Conservation (phyloP, 148 eudicot species). For the Spergularia marina region DNA sequence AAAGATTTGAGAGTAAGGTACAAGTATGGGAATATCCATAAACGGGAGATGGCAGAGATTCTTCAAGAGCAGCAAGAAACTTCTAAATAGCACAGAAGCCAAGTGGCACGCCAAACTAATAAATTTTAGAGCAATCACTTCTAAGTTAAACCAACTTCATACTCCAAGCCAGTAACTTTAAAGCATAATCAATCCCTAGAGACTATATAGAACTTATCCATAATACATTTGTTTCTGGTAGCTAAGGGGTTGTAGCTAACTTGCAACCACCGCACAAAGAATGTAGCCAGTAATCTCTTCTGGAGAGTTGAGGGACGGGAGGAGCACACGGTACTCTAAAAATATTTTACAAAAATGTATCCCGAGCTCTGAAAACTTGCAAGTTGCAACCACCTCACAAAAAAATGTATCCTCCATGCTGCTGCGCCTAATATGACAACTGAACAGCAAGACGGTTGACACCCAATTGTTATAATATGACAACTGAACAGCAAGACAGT, state of each 20-base stretch:
- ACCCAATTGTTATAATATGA: too few species aligned
- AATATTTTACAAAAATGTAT: neutral
- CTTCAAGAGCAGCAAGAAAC: neutral
- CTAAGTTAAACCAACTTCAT: neutral
- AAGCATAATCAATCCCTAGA: neutral
- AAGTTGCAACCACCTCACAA: too few species aligned
- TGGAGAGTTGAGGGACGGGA: neutral
- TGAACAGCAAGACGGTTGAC: too few species aligned
- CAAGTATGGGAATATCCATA: slow-evolving; percentile 6
- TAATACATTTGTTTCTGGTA: neutral
- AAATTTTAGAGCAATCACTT: neutral
- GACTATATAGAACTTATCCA: neutral
- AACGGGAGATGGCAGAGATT: slow-evolving; percentile 5
- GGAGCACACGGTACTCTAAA: too few species aligned
- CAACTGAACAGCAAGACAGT: too few species aligned
- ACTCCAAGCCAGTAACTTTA: neutral
- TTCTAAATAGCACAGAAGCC: neutral
- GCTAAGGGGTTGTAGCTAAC: neutral
- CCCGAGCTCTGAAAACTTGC: neutral
- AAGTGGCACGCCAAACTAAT: neutral
- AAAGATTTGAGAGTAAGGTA: neutral
- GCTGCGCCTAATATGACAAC: too few species aligned
- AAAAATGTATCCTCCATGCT: too few species aligned
- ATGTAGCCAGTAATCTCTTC: neutral
- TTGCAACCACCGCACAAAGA: neutral